These are phyloP conservation scores for Naegleria gruberi DNA, from an alignment of 208 protist genomes.

Conservation along the genomic window DNA sequence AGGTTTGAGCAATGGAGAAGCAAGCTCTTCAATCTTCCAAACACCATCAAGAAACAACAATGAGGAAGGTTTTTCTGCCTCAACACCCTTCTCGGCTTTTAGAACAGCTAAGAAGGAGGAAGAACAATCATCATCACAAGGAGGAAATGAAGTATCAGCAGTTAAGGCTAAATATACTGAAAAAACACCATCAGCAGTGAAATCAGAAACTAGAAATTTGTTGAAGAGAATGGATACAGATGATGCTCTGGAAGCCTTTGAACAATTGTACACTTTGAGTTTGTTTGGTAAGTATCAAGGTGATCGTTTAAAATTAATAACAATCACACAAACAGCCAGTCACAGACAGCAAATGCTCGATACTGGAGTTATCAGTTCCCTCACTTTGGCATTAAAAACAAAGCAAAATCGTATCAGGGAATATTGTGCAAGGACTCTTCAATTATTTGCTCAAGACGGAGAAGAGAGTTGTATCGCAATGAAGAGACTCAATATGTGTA, in stretches of 20 bases:
- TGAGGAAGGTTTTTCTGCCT: no score
- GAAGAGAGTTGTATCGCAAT: background rate
- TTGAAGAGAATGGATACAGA: background rate
- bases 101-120: no score
- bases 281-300: background rate
- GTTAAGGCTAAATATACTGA: background rate
- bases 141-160: background rate
- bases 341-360: background rate
- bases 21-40: no score
- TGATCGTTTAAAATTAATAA: background rate
- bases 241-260: background rate
- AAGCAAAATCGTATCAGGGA: background rate
- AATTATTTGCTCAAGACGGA: constrained; percentile 20
- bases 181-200: background rate
- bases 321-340: background rate
- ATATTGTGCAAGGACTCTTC: background rate
- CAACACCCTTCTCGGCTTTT: no score
- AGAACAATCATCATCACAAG: no score
- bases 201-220: constrained; percentile 3
- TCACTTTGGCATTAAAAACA: background rate
- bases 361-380: background rate
- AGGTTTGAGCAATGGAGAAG: no score
- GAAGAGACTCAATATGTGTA: constrained; percentile 3
- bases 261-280: background rate
- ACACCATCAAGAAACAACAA: no score